A percentile compares a stretch with the other conserved stretches of the same genome.
Conservation (phyloP, 1,284 basidiomycete genomes). For the Cronartium quercuum region DNA sequence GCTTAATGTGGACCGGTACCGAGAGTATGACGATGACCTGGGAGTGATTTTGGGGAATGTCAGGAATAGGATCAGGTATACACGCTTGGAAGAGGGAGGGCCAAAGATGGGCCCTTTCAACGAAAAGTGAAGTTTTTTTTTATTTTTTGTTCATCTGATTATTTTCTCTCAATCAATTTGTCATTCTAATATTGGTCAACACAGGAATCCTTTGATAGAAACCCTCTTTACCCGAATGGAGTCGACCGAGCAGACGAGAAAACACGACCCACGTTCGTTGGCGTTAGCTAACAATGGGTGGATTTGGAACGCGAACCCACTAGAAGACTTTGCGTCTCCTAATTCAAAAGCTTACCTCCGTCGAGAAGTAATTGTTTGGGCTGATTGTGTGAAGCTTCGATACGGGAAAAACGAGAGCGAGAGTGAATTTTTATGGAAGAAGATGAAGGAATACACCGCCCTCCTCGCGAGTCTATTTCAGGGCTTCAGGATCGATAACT, state of each 20-base stretch:
- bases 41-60: slow-evolving; percentile 66
- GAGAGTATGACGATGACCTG: slow-evolving; percentile 76
- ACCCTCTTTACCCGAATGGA: slow-evolving; percentile 79
- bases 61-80: slow-evolving; percentile 69
- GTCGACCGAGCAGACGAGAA: slow-evolving; percentile 55
- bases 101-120: slow-evolving; percentile 77
- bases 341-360: slow-evolving; percentile 94
- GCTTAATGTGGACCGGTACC: slow-evolving; percentile 77
- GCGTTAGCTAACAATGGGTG: slow-evolving; percentile 95
- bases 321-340: slow-evolving; percentile 87
- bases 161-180: not conserved
- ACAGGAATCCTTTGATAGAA: slow-evolving; percentile 73
- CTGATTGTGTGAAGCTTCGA: slow-evolving; percentile 93
- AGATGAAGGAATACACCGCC: slow-evolving; percentile 82
- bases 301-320: slow-evolving; percentile 95
- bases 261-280: slow-evolving; percentile 63
- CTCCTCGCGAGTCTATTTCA: slow-evolving; percentile 75
- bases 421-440: slow-evolving; percentile 90
- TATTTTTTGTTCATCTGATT: not conserved
- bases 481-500: slow-evolving; percentile 96
- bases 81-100: slow-evolving; percentile 70
- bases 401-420: slow-evolving; percentile 71
- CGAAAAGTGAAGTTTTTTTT: slow-evolving; percentile 56
- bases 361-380: slow-evolving; percentile 94
- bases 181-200: slow-evolving; percentile 2